A percentile compares a stretch with the other conserved stretches of the same genome.
Conservation (phyloP, 2,329 filamentous ascomycete genomes). For the Tolypocladium tropicale region DNA sequence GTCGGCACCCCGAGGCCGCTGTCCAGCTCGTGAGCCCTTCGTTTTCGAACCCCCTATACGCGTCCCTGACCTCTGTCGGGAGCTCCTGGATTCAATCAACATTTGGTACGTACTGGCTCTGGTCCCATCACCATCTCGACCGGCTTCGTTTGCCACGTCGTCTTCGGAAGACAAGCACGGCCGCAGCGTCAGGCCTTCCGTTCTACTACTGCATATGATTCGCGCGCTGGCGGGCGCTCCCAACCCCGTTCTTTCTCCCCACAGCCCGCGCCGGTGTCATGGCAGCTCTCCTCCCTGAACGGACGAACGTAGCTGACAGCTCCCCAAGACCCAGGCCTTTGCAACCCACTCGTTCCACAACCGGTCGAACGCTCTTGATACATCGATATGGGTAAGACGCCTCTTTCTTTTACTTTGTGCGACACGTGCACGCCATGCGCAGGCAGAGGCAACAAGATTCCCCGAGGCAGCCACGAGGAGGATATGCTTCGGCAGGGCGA, state of each 20-base stretch:
- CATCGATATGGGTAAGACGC: slow-evolving; percentile 31
- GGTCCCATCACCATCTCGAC: not conserved
- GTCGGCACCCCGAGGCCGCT: slow-evolving; percentile 11
- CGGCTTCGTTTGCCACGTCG: not conserved
- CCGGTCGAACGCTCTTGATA: slow-evolving; percentile 26
- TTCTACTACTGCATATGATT: not conserved
- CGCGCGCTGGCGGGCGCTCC: not conserved
- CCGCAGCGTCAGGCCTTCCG: not conserved
- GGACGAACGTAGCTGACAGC: slow-evolving; percentile 17
- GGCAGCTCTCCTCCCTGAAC: slow-evolving; percentile 5
- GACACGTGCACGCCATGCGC: slow-evolving; percentile 10
- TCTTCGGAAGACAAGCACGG: not conserved
- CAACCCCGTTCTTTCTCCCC: not conserved
- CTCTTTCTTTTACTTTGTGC: slow-evolving; percentile 16
- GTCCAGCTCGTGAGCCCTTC: slow-evolving; percentile 15
- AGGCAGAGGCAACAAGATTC: slow-evolving; percentile 14
- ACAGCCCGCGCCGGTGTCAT: slow-evolving; percentile 1
- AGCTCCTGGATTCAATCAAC: slow-evolving; percentile 7
- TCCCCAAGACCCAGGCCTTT: slow-evolving; percentile 18
- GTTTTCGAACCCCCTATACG: slow-evolving; percentile 22
- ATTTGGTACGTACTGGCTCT: slow-evolving; percentile 4
- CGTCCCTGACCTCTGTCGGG: slow-evolving; percentile 14
- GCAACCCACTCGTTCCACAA: slow-evolving; percentile 13
- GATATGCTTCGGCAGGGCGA: slow-evolving; percentile 3
- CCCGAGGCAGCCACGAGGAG: slow-evolving; percentile 11